Evolutionary conservation across 352 stramenopile species (phyloP), one percentile per base, ranked within the genome.

Genomic region (Globisporangium nunn): DNA sequence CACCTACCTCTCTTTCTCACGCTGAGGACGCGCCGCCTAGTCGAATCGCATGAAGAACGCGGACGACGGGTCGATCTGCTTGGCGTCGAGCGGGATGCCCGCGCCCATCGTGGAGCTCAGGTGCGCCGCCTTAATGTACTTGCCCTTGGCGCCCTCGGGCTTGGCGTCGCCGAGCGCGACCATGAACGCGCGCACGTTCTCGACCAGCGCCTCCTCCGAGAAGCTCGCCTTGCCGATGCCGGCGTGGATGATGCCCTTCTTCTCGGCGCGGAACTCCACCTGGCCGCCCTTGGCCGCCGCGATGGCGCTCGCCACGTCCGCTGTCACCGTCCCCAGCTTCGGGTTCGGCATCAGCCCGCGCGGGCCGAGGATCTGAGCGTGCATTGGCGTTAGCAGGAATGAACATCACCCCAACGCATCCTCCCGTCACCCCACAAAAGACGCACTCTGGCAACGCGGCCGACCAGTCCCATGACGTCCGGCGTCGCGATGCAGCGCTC

Each of bases 321-420:
- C 74, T 33, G 92, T 98, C 44, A 99, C 90, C 8, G 96, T 99
- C 29, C 95, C 95, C 15, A 98, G 73, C 85, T 99, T 99, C 5
- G 93, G 86, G 75, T 99, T 99, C 41, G 97, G 97, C 96, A 99
- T 99, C 14, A 99, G 66, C 30, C 96, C 96, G 54, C 96, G 85
- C 29, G 97, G 97, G 62, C 96, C 97, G 30, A 99, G 82, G 39
- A 98, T 77, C 56, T 84, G 2, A 28, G 30, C 48, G 15, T 6
- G 28, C n/a, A n/a, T n/a, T n/a, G n/a, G n/a, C n/a, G n/a, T n/a
- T n/a, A n/a, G n/a, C n/a, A n/a, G n/a, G n/a, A n/a, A n/a, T n/a
- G n/a, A n/a, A n/a, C n/a, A n/a, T n/a, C n/a, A n/a, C n/a, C n/a
- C n/a, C n/a, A n/a, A n/a, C n/a, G n/a, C n/a, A n/a, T n/a, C n/a